Evolutionary conservation across 1,139 yeast genomes (phyloP), one percentile per base, ranked within the genome.

Genomic region (Candida sanyaensis): DNA sequence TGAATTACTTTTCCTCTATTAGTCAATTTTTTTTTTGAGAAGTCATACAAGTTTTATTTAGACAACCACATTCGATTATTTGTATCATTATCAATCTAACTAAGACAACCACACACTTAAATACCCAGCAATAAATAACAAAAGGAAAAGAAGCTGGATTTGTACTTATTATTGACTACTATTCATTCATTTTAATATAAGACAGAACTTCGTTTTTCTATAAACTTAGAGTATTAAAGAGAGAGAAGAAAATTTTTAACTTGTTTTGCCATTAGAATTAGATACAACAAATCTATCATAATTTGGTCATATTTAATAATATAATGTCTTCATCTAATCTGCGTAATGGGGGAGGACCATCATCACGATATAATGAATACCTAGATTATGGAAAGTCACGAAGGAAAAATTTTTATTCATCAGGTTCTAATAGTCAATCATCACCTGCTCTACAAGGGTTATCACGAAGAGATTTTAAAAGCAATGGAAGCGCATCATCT

Each of bases 321-420:
- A 32, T 33, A 6, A 64, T 65, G 69, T 60, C 66, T 36, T 61
- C 65, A 37, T 60, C 68, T 42, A 63, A 64, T 37, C 27, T 37
- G 17, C 41, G 41, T 32, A 24, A 10, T 12, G 43, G 43, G 5
- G 38, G 38, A 5, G 31, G 40, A 34, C 41, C 41, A 21, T 45
- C 44, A 21, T 50, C 54, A 36, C 61, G 75, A 55, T 68, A 66
- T 57, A 58, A 55, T 47, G 68, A 67, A 37, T 68, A 68, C 50
- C 43, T 47, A 42, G 70, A 70, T 33, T 69, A 66, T 42, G 61
- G 62, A 43, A 65, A 63, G 51, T 61, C 68, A 42, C 69, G 75
- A 58, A 63, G 74, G 57, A 71, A 69, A 59, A 64, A 61, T 50
- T 71, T 62, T 51, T 71, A 67, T 51, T 60, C 73, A 17, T 47